A percentile compares a stretch with the other conserved stretches of the same genome.
Conservation (phyloP, 169 alveolate species). For the Plasmodium gallinaceum region DNA sequence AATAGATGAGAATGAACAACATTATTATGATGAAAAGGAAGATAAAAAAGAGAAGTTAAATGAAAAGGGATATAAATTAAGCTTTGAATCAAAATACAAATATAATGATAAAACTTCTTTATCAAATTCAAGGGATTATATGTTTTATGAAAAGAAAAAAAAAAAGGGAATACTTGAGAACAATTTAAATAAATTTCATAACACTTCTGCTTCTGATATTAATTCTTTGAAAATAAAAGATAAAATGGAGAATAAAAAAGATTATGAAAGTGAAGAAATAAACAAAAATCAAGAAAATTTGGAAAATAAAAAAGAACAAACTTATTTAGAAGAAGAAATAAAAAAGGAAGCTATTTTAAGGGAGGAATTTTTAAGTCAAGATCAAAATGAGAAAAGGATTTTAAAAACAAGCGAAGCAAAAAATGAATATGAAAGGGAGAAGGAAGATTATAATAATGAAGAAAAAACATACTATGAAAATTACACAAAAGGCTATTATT, state of each 20-base stretch:
- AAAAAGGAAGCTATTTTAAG: background rate
- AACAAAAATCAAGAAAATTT: background rate
- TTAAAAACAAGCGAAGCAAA: background rate
- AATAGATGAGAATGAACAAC: background rate
- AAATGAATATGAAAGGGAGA: background rate
- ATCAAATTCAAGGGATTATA: too few species aligned
- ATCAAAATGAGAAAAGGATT: too few species aligned
- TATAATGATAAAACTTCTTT: background rate
- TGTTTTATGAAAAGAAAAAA: too few species aligned
- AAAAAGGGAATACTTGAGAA: too few species aligned
- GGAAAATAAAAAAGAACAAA: background rate
- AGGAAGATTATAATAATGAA: background rate
- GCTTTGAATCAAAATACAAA: background rate
- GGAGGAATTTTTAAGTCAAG: too few species aligned
- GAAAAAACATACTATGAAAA: background rate
- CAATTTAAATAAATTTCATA: too few species aligned
- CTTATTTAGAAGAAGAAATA: background rate
- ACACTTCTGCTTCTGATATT: too few species aligned
- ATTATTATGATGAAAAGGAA: constrained; percentile 5
- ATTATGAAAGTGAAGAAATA: background rate
- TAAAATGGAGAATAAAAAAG: background rate
- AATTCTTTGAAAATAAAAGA: background rate
- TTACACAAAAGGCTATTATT: background rate
- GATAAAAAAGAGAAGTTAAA: background rate
- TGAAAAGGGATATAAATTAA: background rate